Evolutionary conservation across 139 green algal genomes (phyloP), one percentile per base, ranked within the genome.

Genomic region (Protoeuglena noctilucae): DNA sequence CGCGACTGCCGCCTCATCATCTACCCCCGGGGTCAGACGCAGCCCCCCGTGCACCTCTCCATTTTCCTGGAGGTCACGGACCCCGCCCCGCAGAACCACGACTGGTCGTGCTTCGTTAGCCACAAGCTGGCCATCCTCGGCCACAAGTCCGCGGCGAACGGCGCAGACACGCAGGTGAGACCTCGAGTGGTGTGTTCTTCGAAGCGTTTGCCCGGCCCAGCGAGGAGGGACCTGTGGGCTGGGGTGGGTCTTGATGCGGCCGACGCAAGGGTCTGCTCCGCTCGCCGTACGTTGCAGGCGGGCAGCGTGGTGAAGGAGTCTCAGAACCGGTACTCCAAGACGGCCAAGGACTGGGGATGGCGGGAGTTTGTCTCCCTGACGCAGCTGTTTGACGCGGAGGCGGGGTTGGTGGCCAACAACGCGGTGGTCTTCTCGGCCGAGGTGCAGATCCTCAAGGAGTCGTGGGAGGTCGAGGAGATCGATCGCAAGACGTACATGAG

Each of bases 31-130:
- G 76, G 73, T 25, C 75, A 84, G 64, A 72, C 61, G 26, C 72
- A 77, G 53, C 69, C 74, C 22, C 76, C 74, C 1, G 73, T 61
- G 43, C 73, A 80, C 39, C 62, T 85, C 49, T 78, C 68, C 45
- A 79, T 85, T 71, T 85, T 85, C 51, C 67, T 85, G 25, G 74
- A 85, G 67, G 77, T 85, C 19, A 77, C 69, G 3, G 76, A 83
- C 62, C 58, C 66, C 2, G 54, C 50, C 28, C 41, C 46, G 30
- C 48, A 54, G 47, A 41, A 48, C 16, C 39, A 43, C 2, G 63
- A 79, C 54, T 83, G 77, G 74, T 74, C 57, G 61, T 80, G 71
- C 62, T 85, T 85, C 53, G 77, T 85, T 12, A 74, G 60, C 47
- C 77, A 85, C 53, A 58, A 66, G 17, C 65, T 85, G 16, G 58